Evolutionary conservation across 306 rosid species (phyloP).

Genomic region (Ormosia emarginata): DNA sequence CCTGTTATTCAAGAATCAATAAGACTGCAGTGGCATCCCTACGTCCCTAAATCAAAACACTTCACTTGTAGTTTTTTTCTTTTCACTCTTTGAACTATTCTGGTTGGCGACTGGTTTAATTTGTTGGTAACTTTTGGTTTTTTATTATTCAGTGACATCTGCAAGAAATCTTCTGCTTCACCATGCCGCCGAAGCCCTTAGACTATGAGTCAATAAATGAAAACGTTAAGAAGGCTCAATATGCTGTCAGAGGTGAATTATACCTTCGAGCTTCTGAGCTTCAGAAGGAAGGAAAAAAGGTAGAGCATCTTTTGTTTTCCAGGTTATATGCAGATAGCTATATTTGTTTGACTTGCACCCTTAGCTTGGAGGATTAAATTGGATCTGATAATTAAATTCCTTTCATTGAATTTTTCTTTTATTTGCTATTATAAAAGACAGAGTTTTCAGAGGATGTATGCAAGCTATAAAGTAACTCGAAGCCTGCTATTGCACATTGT

Average conservation of each 20-base stretch:
- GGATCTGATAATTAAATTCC: neutral
- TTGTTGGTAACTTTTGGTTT: constrained; percentile 16
- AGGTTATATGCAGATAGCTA: neutral
- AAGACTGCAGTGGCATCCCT: neutral
- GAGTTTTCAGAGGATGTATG: constrained; percentile 3
- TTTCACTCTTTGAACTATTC: constrained; percentile 1
- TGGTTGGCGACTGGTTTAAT: constrained; percentile 34
- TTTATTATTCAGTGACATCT: constrained; percentile 22
- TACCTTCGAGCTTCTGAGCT: constrained; percentile 96
- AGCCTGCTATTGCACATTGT: neutral
- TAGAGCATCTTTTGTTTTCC: constrained; percentile 21
- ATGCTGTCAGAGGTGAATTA: constrained; percentile 96
- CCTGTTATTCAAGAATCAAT: neutral
- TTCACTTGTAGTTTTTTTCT: neutral
- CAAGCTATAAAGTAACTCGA: neutral
- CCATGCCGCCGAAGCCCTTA: constrained; percentile 82
- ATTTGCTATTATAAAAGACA: neutral
- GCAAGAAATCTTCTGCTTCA: constrained; percentile 37
- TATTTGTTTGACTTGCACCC: constrained; percentile 15
- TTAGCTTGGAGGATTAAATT: neutral
- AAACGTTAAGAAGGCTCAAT: constrained; percentile 89
- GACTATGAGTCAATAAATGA: constrained; percentile 73
- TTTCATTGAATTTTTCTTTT: neutral
- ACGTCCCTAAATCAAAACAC: neutral
- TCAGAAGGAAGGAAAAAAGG: constrained; percentile 97